These are phyloP conservation scores for Albifimbria verrucaria DNA, from an alignment of 2,329 filamentous ascomycete species.

Conservation along the genomic window DNA sequence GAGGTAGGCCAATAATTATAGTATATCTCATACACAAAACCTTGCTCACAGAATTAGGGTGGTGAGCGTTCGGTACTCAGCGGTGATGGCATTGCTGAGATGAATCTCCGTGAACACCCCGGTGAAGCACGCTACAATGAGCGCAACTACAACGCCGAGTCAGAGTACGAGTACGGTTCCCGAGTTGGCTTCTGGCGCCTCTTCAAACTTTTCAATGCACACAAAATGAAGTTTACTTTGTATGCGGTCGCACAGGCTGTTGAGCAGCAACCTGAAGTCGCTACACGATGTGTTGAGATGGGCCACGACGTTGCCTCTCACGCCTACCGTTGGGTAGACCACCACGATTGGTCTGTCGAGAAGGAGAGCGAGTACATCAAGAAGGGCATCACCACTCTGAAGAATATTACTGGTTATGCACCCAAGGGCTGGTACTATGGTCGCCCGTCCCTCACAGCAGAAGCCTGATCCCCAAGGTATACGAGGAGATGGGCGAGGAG, in stretches of 20 bases:
- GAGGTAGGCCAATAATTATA: conserved; percentile 12
- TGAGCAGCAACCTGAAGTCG: conserved; percentile 45
- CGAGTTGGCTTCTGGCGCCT: conserved; percentile 47
- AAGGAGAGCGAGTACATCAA: conserved; percentile 45
- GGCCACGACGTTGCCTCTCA: conserved; percentile 49
- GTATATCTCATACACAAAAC: neutral
- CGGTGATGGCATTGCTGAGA: conserved; percentile 35
- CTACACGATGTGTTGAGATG: conserved; percentile 41
- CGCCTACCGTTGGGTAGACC: conserved; percentile 49
- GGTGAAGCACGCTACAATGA: conserved; percentile 30
- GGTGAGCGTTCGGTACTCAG: conserved; percentile 33
- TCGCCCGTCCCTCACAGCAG: conserved; percentile 38
- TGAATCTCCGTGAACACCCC: conserved; percentile 36
- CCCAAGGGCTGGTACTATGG: conserved; percentile 50
- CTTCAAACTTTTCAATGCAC: conserved; percentile 44
- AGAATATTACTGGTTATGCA: conserved; percentile 40
- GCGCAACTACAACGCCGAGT: conserved; percentile 43
- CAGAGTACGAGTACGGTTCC: conserved; percentile 49
- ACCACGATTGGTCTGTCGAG: conserved; percentile 41
- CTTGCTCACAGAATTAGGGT: conserved; percentile 10
- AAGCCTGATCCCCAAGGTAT: conserved; percentile 43
- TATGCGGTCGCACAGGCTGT: conserved; percentile 48
- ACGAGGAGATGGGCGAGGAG: conserved; percentile 48
- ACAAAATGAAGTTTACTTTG: conserved; percentile 46
- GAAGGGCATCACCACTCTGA: conserved; percentile 36